These are phyloP conservation scores for Phytopythium helicoides DNA, from an alignment of 352 stramenopile genomes.

Conservation along the genomic window DNA sequence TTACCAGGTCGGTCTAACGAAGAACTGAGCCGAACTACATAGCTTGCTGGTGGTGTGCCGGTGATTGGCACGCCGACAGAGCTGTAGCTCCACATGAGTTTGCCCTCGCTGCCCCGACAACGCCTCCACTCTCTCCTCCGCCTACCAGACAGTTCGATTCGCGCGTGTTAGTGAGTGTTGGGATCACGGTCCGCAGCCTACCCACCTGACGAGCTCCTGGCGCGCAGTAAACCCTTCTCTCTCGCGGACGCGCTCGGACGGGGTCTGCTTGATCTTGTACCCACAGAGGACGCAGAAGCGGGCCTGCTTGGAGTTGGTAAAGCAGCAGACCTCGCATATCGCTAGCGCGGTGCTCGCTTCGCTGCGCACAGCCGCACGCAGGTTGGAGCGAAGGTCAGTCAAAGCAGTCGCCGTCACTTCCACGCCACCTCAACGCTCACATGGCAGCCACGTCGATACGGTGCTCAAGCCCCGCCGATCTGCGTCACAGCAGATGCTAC, in stretches of 20 bases:
- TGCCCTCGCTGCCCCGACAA: constrained; percentile 1
- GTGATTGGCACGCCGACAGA: not conserved
- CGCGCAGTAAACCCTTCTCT: constrained; percentile 11
- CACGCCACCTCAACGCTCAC: constrained; percentile 8
- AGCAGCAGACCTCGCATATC: constrained; percentile 33
- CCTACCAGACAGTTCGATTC: constrained; percentile 3
- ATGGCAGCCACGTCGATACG: constrained; percentile 41
- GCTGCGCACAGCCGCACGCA: constrained; percentile 18
- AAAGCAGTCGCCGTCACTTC: not conserved
- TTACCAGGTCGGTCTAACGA: not conserved
- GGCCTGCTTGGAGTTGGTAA: constrained; percentile 43
- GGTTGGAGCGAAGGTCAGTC: not conserved
- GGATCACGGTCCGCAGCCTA: not conserved
- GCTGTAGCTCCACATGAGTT: constrained; percentile 8
- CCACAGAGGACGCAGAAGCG: constrained; percentile 44
- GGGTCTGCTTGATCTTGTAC: constrained; percentile 24
- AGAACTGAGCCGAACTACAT: not conserved
- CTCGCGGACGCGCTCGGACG: constrained; percentile 14
- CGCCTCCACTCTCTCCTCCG: constrained; percentile 23
- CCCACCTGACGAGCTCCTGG: constrained; percentile 15
- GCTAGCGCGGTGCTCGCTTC: constrained; percentile 30
- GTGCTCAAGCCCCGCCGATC: constrained; percentile 26
- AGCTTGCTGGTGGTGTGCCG: not conserved
- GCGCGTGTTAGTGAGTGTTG: not conserved
- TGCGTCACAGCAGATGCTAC: constrained; percentile 2